Conservation (phyloP, 139 green algal genomes). For the Chlamydomonas eustigma region DNA sequence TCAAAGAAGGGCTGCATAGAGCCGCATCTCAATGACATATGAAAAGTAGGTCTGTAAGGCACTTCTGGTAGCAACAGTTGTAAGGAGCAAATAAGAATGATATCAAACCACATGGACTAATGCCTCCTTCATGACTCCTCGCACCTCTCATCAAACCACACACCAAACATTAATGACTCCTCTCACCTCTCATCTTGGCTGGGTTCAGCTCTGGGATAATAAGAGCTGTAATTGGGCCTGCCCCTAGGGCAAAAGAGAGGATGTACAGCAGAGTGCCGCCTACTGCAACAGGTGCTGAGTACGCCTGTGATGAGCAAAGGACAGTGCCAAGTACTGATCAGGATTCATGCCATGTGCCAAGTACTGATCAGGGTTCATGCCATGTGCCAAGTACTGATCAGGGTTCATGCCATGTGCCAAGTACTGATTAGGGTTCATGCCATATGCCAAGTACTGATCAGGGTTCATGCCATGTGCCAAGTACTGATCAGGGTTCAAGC, state of each 20-base stretch:
- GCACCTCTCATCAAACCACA: not conserved
- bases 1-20: too few relatives aligned
- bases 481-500: not conserved
- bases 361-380: not conserved
- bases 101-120: too few relatives aligned
- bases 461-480: not conserved
- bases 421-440: not conserved
- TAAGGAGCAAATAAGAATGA: too few relatives aligned
- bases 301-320: constrained; percentile 5
- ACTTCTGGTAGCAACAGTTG: not conserved
- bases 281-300: constrained; percentile 54
- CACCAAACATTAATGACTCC: not conserved
- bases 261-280: constrained; percentile 87
- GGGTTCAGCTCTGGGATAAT: constrained; percentile 89
- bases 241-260: constrained; percentile 82
- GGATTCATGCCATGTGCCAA: not conserved
- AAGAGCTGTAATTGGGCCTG: constrained; percentile 85
- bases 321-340: not conserved
- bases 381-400: not conserved
- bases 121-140: too few relatives aligned
- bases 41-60: too few relatives aligned
- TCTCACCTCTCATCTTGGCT: constrained; percentile 51
- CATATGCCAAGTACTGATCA: too few relatives aligned
- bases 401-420: not conserved
- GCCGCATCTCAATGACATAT: too few relatives aligned